These are phyloP conservation scores for Leccinellum albellum DNA, from an alignment of 768 basidiomycete species.

Conservation along the genomic window DNA sequence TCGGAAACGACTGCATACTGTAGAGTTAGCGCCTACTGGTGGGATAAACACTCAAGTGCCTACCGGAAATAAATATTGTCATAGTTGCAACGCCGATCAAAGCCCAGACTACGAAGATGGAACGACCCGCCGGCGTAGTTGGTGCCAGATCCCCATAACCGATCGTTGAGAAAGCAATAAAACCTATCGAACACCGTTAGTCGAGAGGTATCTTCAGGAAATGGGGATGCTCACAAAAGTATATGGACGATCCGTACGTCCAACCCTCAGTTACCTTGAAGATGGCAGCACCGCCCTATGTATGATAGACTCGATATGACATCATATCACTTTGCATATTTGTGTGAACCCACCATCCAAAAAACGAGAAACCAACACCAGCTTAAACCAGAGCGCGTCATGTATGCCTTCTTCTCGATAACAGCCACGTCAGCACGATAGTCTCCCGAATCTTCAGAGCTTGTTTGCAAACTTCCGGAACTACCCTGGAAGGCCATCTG, in stretches of 20 bases:
- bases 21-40: neutral
- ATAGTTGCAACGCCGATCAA: constrained; percentile 71
- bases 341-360: constrained; percentile 55
- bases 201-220: neutral
- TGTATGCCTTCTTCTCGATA: constrained; percentile 56
- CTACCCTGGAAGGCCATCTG: neutral
- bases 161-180: constrained; percentile 69
- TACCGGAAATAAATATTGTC: constrained; percentile 72
- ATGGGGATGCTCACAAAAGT: constrained; percentile 56
- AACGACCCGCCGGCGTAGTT: constrained; percentile 61
- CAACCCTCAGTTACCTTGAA: constrained; percentile 70
- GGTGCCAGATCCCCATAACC: constrained; percentile 70
- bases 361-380: constrained; percentile 66
- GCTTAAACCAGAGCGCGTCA: constrained; percentile 52
- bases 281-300: constrained; percentile 61
- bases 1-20: constrained; percentile 57
- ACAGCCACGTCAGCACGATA: constrained; percentile 17
- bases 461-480: constrained; percentile 7
- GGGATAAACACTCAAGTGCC: constrained; percentile 9
- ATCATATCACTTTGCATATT: neutral
- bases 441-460: constrained; percentile 8
- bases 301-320: neutral
- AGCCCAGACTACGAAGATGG: constrained; percentile 78
- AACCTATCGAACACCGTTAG: constrained; percentile 40
- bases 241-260: constrained; percentile 58